Evolutionary conservation across 495 filamentous ascomycete species (phyloP), one percentile per base, ranked within the genome.

Genomic region (Patellaria atrata): DNA sequence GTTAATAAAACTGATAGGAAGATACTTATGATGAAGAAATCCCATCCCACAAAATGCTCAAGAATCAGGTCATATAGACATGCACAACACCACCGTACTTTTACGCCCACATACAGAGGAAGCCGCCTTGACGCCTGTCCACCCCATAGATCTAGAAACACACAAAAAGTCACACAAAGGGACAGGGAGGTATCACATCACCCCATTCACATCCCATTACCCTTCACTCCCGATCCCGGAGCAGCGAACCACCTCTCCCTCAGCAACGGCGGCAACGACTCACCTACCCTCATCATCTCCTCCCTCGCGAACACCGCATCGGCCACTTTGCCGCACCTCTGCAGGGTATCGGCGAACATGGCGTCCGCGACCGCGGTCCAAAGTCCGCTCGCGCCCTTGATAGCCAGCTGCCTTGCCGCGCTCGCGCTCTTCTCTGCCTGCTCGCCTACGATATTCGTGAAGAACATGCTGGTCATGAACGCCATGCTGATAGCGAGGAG

Each of bases 351-450:
- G 1, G 73, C 75, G 13, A 89, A 64, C 71, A 89, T 78, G 4
- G 78, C 78, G 41, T 79, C 76, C 0, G 79, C 80, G 15, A 89
- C 82, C 47, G 76, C 84, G 50, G 67, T 76, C 89, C 89, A 99
- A 14, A 99, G 54, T 2, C 65, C 60, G 54, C 86, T 83, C 17
- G 75, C 71, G 30, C 73, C 73, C 51, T 73, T 78, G 49, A 70
- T 72, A 3, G 85, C 82, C 62, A 87, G 74, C 10, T 67, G 70
- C 34, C 72, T 62, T 19, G 71, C 80, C 0, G 85, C 84, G 27
- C 70, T 66, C 0, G 80, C 81, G 41, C 78, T 80, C 61, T 94
- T 94, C 43, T 91, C 74, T 2, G 87, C 80, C 57, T 96, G 87
- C 37, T 84, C 83, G 22, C 82, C 83, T 2, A 94, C 71, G 9